phyloP scores from a whole-genome alignment of 371 early-diverging fungal species.

The Apophysomyces trapeziformis region DNA sequence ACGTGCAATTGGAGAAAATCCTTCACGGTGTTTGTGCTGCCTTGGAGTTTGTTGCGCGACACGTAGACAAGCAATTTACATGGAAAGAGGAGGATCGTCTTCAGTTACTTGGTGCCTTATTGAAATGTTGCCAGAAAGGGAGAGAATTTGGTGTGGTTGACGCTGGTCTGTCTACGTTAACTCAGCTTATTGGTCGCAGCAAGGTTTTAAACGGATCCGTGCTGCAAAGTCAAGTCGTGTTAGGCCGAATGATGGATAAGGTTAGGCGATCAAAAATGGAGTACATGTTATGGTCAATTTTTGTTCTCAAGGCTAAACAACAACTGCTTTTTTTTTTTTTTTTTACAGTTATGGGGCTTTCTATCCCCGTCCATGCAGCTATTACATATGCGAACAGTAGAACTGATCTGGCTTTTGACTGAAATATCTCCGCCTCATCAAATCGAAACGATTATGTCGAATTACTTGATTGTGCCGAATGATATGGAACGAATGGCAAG shows the following conservation, averaged over 20 bases:
- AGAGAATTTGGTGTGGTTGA: slow-evolving; percentile 52
- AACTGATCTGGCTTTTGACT: slow-evolving; percentile 70
- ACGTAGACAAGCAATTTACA: slow-evolving; percentile 21
- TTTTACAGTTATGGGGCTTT: slow-evolving; percentile 47
- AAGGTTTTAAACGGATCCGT: slow-evolving; percentile 25
- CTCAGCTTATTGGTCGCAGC: slow-evolving; percentile 28
- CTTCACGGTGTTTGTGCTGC: slow-evolving; percentile 33
- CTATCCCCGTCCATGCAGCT: slow-evolving; percentile 44
- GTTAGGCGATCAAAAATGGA: slow-evolving; percentile 14
- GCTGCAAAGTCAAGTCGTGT: slow-evolving; percentile 17
- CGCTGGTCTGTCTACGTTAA: slow-evolving; percentile 47
- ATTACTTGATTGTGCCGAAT: slow-evolving; percentile 53
- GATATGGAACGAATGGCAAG: slow-evolving; percentile 37
- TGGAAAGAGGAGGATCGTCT: slow-evolving; percentile 23
- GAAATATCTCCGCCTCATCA: slow-evolving; percentile 54
- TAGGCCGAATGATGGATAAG: slow-evolving; percentile 39
- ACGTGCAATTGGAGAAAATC: slow-evolving; percentile 39
- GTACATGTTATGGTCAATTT: not conserved
- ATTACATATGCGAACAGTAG: slow-evolving; percentile 65
- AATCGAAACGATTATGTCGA: slow-evolving; percentile 66
- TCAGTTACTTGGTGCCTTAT: slow-evolving; percentile 37
- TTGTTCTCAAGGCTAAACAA: too few species aligned
- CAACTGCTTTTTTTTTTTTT: too few species aligned
- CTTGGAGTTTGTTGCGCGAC: slow-evolving; percentile 23
- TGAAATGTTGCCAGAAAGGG: slow-evolving; percentile 55